phyloP scores from a whole-genome alignment of 805 yeast species.

The Wickerhamomyces rabaulensis region DNA sequence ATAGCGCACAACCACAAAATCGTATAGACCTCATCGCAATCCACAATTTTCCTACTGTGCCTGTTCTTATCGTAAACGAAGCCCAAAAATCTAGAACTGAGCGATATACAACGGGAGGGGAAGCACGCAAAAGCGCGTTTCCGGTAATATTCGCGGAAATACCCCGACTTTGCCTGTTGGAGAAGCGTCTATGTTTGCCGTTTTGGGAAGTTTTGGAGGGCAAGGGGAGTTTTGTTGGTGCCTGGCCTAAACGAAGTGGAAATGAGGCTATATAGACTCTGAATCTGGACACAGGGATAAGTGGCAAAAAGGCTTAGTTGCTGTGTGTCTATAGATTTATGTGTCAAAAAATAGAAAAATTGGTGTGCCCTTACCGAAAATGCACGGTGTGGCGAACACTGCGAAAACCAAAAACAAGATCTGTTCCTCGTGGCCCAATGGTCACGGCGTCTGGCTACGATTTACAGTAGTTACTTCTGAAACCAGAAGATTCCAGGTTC shows the following conservation, averaged over 20 bases:
- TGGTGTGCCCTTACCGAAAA: no score
- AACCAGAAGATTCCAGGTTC: conserved; percentile 32
- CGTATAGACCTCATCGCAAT: background rate
- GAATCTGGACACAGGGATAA: no score
- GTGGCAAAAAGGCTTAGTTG: no score
- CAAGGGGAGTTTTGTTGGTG: background rate
- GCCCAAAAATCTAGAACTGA: background rate
- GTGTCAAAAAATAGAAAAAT: background rate
- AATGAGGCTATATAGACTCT: no score
- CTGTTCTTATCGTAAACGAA: background rate
- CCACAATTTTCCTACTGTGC: background rate
- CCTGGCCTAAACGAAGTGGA: background rate
- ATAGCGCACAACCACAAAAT: background rate
- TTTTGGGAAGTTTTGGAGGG: background rate
- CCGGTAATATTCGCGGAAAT: background rate
- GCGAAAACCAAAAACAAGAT: conserved; percentile 11
- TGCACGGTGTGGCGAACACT: no score
- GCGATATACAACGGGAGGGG: background rate
- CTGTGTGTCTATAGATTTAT: no score
- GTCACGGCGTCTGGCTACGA: conserved; percentile 75
- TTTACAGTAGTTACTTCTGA: conserved; percentile 36
- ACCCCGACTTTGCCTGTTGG: background rate
- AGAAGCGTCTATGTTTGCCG: background rate
- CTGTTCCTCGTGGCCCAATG: conserved; percentile 72
- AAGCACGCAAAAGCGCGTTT: background rate